Evolutionary conservation across 495 filamentous ascomycete species (phyloP), one percentile per base, ranked within the genome.

Genomic region (Penicillium pancosmium): DNA sequence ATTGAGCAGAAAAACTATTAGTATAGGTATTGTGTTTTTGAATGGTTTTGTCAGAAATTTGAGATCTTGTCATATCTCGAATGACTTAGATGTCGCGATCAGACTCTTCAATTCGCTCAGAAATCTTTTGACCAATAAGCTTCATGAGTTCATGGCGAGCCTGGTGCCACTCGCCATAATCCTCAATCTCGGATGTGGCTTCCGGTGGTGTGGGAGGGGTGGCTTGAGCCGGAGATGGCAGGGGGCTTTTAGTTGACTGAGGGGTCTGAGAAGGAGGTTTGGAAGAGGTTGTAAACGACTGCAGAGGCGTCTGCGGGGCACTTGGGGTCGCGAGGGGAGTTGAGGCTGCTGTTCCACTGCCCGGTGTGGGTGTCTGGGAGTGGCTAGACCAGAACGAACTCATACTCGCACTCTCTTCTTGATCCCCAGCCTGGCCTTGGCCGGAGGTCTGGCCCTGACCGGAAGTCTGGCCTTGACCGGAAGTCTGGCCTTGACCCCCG

Each of bases 91-190:
- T n/a, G 9, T 9, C n/a, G 41, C n/a, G 46, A 23, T 48, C 18
- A 23, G 46, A 13, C 46, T 27, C 23, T 18, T 3, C 11, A 13
- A 27, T 21, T 9, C 16, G 19, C 10, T 48, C 19, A 27, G 46
- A 48, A n/a, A 48, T 48, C 12, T 6, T 48, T 23, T 27, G 8
- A 9, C 46, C 46, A 19, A 48, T 12, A 12, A 48, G 10, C 6
- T n/a, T 48, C 46, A 48, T 53, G 23, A 50, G n/a, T 59, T 40
- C 50, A 34, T 33, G n/a, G 6, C 38, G 27, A 16, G 40, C n/a
- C 38, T 35, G 25, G 16, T 52, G 12, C 46, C 46, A 48, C 9
- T 48, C 46, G 11, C 46, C 46, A 48, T 27, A 48, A 7, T 48
- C 46, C 46, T 48, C 46, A 48, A 48, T 48, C 15, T 48, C 46